Percentiles rank a stretch among this genome's conserved stretches.
phyloP scores from a whole-genome alignment of 306 rosid genomes.

The Begonia peltatifolia region DNA sequence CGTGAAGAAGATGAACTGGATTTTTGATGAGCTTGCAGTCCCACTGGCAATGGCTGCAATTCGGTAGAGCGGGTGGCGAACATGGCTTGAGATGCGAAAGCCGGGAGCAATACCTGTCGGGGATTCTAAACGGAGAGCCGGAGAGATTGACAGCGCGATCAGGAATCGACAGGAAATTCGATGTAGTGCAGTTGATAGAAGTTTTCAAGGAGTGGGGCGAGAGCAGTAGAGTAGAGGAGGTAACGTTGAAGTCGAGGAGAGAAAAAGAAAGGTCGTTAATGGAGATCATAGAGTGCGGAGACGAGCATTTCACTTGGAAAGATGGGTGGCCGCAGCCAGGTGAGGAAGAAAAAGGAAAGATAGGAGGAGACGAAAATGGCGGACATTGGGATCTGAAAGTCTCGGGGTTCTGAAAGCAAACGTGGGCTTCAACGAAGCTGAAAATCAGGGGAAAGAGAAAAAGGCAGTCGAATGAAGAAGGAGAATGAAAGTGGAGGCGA shows the following conservation, averaged over 20 bases:
- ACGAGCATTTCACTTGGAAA: slow-evolving; percentile 49
- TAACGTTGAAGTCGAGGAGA: slow-evolving; percentile 37
- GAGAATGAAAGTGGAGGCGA: neutral
- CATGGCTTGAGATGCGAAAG: slow-evolving; percentile 54
- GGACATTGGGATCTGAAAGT: slow-evolving; percentile 28
- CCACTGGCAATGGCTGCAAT: slow-evolving; percentile 62
- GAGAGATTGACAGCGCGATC: slow-evolving; percentile 40
- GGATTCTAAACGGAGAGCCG: slow-evolving; percentile 42
- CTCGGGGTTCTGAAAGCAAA: slow-evolving; percentile 17
- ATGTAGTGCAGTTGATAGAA: slow-evolving; percentile 18
- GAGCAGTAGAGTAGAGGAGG: slow-evolving; percentile 41
- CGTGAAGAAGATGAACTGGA: slow-evolving; percentile 33
- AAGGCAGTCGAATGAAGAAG: neutral
- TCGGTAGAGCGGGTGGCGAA: slow-evolving; percentile 31
- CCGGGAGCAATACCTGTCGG: slow-evolving; percentile 49
- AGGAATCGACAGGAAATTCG: slow-evolving; percentile 29
- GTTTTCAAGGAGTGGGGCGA: slow-evolving; percentile 21
- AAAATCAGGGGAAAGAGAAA: slow-evolving; percentile 9
- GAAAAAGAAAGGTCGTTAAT: slow-evolving; percentile 56
- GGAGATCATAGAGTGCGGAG: slow-evolving; percentile 38
- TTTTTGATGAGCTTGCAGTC: slow-evolving; percentile 55
- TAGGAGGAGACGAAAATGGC: slow-evolving; percentile 34
- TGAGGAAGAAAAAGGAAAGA: slow-evolving; percentile 59
- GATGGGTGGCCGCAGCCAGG: slow-evolving; percentile 89
- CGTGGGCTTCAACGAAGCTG: slow-evolving; percentile 6